These are phyloP conservation scores for Bocquillonia castaneifolia DNA, from an alignment of 441 rosid species.

Conservation along the genomic window DNA sequence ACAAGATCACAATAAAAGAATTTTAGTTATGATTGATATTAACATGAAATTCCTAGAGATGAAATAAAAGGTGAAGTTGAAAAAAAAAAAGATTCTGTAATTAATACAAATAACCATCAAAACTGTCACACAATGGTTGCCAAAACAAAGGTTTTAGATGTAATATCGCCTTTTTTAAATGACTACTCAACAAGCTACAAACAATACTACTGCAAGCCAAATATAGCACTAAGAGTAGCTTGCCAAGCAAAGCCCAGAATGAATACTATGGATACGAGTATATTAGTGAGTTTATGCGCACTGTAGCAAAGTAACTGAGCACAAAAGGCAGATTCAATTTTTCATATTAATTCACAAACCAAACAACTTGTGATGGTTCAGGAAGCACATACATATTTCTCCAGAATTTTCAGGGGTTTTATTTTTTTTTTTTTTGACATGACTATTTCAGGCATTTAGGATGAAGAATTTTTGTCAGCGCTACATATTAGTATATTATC, in stretches of 20 bases:
- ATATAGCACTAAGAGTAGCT: too few relatives aligned
- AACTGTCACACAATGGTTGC: background rate
- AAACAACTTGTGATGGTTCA: background rate
- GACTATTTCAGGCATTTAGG: background rate
- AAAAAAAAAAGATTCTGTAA: background rate
- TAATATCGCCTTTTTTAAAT: background rate
- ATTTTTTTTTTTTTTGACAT: background rate
- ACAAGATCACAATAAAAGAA: slow-evolving; percentile 1
- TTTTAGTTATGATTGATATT: background rate
- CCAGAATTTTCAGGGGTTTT: background rate
- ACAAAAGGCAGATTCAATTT: background rate
- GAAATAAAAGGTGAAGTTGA: background rate
- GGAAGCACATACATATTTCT: background rate
- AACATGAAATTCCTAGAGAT: background rate
- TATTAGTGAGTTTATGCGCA: background rate
- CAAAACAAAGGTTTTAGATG: background rate
- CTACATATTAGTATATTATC: too few relatives aligned
- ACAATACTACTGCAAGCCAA: background rate
- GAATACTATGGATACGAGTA: background rate
- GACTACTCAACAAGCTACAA: background rate
- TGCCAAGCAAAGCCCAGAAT: background rate
- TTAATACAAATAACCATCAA: background rate
- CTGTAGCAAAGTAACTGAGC: background rate
- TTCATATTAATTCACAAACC: background rate
- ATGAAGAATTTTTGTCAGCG: background rate